Conservation (phyloP, 1,284 basidiomycete genomes). For the Sphagnurus paluster region DNA sequence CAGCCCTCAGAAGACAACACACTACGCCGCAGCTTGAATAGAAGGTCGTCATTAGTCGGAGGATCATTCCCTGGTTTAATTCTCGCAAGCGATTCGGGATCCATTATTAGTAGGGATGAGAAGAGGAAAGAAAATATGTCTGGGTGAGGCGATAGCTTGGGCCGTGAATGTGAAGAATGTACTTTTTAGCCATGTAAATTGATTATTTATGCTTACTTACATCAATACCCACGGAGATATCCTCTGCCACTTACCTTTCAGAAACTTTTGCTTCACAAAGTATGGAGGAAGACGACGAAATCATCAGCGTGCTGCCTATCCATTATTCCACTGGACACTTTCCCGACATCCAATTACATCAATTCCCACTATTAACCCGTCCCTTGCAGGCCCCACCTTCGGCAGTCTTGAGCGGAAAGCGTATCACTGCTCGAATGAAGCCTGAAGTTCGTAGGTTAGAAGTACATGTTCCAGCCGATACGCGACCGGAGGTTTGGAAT, state of each 20-base stretch:
- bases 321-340: slow-evolving; percentile 62
- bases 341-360: slow-evolving; percentile 71
- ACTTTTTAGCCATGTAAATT: background rate
- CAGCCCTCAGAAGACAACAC: slow-evolving; percentile 22
- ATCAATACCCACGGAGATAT: too few relatives aligned
- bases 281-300: slow-evolving; percentile 57
- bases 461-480: slow-evolving; percentile 76
- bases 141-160: background rate
- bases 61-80: too few relatives aligned
- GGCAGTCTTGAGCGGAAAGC: slow-evolving; percentile 68
- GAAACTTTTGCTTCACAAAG: background rate
- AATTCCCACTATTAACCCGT: slow-evolving; percentile 73
- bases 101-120: slow-evolving; percentile 9
- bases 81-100: too few relatives aligned
- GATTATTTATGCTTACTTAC: too few relatives aligned
- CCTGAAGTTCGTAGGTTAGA: slow-evolving; percentile 61
- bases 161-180: too few relatives aligned
- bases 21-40: too few relatives aligned
- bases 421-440: slow-evolving; percentile 71
- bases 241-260: too few relatives aligned
- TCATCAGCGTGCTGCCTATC: slow-evolving; percentile 67
- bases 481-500: slow-evolving; percentile 78
- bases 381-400: slow-evolving; percentile 75
- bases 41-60: too few relatives aligned
- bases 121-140: slow-evolving; percentile 3